Percentiles rank a stretch among this genome's conserved stretches.
These are phyloP conservation scores for Arthrinium puccinioides DNA, from an alignment of 2,329 filamentous ascomycete genomes.

Conservation along the genomic window DNA sequence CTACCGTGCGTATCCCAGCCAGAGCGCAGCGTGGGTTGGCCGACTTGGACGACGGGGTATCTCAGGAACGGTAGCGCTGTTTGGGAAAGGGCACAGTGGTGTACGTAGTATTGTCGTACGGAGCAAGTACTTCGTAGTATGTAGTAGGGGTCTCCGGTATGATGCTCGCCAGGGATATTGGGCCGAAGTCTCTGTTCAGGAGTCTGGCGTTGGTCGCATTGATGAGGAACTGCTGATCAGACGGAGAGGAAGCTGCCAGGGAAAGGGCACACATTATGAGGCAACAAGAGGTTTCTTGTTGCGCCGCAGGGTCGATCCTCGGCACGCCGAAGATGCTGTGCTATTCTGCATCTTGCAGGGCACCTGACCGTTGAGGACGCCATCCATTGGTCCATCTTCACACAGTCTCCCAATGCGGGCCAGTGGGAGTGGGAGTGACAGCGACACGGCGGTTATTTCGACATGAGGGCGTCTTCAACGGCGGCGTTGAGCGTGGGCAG, in stretches of 20 bases:
- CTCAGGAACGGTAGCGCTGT: not conserved
- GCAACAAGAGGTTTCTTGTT: slow-evolving; percentile 26
- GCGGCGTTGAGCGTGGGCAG: too few species aligned
- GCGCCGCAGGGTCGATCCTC: slow-evolving; percentile 27
- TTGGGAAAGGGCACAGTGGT: not conserved
- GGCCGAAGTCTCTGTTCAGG: slow-evolving; percentile 2
- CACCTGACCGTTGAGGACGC: too few species aligned
- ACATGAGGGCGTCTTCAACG: too few species aligned
- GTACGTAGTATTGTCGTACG: too few species aligned
- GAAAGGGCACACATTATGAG: slow-evolving; percentile 20
- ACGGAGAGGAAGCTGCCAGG: slow-evolving; percentile 25
- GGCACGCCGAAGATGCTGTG: too few species aligned
- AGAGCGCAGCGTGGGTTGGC: not conserved
- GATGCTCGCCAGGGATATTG: slow-evolving; percentile 10
- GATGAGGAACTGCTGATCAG: slow-evolving; percentile 27
- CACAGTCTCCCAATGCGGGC: too few species aligned
- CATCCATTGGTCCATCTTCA: too few species aligned
- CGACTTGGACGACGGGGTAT: too few species aligned
- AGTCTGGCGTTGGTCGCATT: slow-evolving; percentile 17
- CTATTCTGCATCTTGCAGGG: too few species aligned
- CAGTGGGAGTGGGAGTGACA: too few species aligned
- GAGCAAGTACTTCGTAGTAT: slow-evolving; percentile 7
- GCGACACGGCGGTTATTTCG: too few species aligned
- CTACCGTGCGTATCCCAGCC: not conserved
- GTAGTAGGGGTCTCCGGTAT: slow-evolving; percentile 5